phyloP scores from a whole-genome alignment of 441 rosid genomes.

The Jatropha podagrica region DNA sequence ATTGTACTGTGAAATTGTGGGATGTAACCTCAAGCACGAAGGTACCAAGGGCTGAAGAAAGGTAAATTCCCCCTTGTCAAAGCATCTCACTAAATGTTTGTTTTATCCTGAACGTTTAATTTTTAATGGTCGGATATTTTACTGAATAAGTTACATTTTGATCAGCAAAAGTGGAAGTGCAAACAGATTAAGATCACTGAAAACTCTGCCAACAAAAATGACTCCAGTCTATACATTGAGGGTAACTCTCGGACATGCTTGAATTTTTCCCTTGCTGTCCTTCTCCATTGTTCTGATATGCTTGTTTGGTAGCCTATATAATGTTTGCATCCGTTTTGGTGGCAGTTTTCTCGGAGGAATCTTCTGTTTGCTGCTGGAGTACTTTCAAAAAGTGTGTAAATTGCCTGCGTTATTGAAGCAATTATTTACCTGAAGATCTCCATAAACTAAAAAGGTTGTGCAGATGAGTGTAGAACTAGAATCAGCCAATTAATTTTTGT shows the following conservation, averaged over 20 bases:
- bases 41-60: constrained; percentile 63
- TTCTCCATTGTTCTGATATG: neutral
- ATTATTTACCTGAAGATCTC: neutral
- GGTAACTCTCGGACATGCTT: constrained; percentile 38
- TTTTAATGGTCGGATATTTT: neutral
- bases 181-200: constrained; percentile 74
- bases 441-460: neutral
- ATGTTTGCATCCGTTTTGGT: neutral
- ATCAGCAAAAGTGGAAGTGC: constrained; percentile 65
- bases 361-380: constrained; percentile 82
- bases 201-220: constrained; percentile 80
- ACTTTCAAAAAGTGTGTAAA: constrained; percentile 45
- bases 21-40: constrained; percentile 79
- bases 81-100: neutral
- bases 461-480: neutral
- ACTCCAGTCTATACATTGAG: constrained; percentile 76
- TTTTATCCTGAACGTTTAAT: neutral
- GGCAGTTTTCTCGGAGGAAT: constrained; percentile 86
- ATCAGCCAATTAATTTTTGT: neutral
- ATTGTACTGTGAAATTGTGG: constrained; percentile 91
- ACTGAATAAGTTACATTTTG: constrained; percentile 10
- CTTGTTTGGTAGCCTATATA: neutral
- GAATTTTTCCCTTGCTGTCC: neutral
- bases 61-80: constrained; percentile 42
- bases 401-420: neutral